These are phyloP conservation scores for Raphanus raphanistrum DNA, from an alignment of 345 rosid genomes.

Conservation along the genomic window DNA sequence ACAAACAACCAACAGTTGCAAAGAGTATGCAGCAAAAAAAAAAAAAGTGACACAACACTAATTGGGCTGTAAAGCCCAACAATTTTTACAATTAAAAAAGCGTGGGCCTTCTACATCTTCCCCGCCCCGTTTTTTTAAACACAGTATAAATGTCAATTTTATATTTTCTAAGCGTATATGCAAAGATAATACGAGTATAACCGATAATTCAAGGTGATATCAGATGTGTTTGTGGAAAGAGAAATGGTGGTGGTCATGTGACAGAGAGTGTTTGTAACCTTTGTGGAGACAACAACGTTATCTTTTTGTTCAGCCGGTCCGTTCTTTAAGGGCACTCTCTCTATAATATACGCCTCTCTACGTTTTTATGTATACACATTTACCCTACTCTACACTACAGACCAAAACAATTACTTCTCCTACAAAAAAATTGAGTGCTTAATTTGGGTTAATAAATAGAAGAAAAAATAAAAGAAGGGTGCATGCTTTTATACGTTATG, in stretches of 20 bases:
- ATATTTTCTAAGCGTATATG: not conserved
- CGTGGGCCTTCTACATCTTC: not conserved
- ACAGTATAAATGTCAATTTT: not conserved
- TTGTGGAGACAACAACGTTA: constrained; percentile 39
- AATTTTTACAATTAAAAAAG: not conserved
- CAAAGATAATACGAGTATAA: not conserved
- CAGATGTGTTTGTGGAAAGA: not conserved
- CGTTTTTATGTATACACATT: constrained; percentile 25
- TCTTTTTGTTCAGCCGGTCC: constrained; percentile 29
- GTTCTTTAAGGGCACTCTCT: constrained; percentile 31
- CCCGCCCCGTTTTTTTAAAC: not conserved
- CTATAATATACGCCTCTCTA: constrained; percentile 34
- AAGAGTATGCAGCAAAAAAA: no score
- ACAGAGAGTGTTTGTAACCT: constrained; percentile 34
- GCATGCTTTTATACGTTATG: not conserved
- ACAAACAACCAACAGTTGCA: no score
- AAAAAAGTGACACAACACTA: no score
- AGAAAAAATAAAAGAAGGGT: not conserved
- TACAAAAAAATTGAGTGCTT: not conserved
- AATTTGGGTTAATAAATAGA: not conserved
- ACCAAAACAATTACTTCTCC: constrained; percentile 16
- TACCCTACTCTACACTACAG: constrained; percentile 33
- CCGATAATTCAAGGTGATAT: not conserved
- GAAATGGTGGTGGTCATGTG: constrained; percentile 33
- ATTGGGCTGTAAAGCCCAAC: constrained; percentile 30